phyloP scores from a whole-genome alignment of 1,139 yeast species.

The Suhomyces terraborum region DNA sequence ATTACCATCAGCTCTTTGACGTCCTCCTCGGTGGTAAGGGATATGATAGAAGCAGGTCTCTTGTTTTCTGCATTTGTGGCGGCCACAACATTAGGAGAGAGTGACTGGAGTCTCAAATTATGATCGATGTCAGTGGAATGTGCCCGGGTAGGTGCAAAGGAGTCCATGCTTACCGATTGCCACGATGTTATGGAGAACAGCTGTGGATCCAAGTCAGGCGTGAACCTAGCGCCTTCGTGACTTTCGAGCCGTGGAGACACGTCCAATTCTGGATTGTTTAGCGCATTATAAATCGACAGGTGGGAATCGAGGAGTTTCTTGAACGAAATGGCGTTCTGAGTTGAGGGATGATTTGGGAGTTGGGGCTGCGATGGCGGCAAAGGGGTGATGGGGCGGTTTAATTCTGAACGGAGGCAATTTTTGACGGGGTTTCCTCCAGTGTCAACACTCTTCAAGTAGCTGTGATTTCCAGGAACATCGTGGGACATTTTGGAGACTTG shows the following conservation, averaged over 20 bases:
- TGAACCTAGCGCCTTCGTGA: conserved; percentile 9
- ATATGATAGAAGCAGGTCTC: conserved; percentile 27
- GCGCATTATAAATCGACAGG: conserved; percentile 42
- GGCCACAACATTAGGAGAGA: conserved; percentile 4
- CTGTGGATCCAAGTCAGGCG: conserved; percentile 20
- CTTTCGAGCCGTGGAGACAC: conserved; percentile 18
- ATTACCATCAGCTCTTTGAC: conserved; percentile 22
- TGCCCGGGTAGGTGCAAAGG: conserved; percentile 6
- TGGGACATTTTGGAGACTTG: background rate
- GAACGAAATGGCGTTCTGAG: background rate
- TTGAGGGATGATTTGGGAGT: background rate
- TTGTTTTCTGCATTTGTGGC: background rate
- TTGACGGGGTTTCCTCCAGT: background rate
- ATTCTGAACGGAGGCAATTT: background rate
- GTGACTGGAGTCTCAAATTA: background rate
- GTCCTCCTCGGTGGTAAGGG: conserved; percentile 32
- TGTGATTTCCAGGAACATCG: background rate
- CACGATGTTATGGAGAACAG: conserved; percentile 22
- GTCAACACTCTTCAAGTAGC: background rate
- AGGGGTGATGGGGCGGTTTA: background rate
- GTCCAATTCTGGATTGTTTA: conserved; percentile 48
- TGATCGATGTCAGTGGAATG: conserved; percentile 2
- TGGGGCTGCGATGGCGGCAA: conserved; percentile 3
- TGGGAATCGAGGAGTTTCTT: conserved; percentile 37
- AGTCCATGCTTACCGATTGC: conserved; percentile 22